A percentile compares a stretch with the other conserved stretches of the same genome.
Conservation (phyloP, 805 yeast species). For the Jamesozyma jinghongensis region DNA sequence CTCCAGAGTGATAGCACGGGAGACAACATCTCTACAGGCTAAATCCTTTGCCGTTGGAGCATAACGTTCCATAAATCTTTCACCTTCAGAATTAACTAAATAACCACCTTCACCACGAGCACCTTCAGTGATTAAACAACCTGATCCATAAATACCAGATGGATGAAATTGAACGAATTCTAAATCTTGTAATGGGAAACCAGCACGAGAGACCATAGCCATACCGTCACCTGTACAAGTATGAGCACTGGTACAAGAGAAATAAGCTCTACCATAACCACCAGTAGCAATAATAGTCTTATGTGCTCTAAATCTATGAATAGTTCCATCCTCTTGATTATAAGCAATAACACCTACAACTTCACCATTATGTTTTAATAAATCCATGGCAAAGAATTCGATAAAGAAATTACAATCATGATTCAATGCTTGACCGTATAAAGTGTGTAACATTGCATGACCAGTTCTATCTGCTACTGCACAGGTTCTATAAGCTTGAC, state of each 20-base stretch:
- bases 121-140: slow-evolving; percentile 98
- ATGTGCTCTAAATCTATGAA: slow-evolving; percentile 96
- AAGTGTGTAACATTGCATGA: slow-evolving; percentile 89
- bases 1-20: slow-evolving; percentile 97
- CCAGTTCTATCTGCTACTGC: slow-evolving; percentile 99
- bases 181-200: slow-evolving; percentile 93
- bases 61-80: slow-evolving; percentile 98
- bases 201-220: slow-evolving; percentile 98
- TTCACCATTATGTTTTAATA: slow-evolving; percentile 89
- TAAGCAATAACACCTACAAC: slow-evolving; percentile 96
- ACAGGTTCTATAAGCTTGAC: slow-evolving; percentile 98
- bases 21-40: slow-evolving; percentile 97
- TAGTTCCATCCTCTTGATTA: slow-evolving; percentile 97
- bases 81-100: slow-evolving; percentile 94
- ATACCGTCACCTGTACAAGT: slow-evolving; percentile 99
- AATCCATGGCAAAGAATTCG: slow-evolving; percentile 92
- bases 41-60: slow-evolving; percentile 98
- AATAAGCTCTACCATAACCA: slow-evolving; percentile 97
- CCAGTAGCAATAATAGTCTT: slow-evolving; percentile 96
- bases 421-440: slow-evolving; percentile 92
- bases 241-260: slow-evolving; percentile 98
- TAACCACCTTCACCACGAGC: slow-evolving; percentile 99
- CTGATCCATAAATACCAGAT: slow-evolving; percentile 98
- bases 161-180: slow-evolving; percentile 99
- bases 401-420: slow-evolving; percentile 97